A percentile compares a stretch with the other conserved stretches of the same genome.
phyloP scores from a whole-genome alignment of 2,329 filamentous ascomycete genomes.

The Aureobasidium sp. region DNA sequence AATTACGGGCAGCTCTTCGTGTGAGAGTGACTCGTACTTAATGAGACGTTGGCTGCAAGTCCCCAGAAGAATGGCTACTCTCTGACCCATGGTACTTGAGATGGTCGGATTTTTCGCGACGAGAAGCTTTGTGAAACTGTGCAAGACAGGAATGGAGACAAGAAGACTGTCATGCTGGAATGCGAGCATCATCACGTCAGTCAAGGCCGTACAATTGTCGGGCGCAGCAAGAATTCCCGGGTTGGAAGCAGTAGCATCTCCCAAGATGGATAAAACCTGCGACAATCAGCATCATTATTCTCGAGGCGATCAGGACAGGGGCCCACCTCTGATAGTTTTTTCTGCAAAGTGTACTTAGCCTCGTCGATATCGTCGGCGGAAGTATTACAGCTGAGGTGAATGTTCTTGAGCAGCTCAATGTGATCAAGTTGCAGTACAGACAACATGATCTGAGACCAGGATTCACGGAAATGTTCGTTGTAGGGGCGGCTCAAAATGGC shows the following conservation, averaged over 20 bases:
- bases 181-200: conserved; percentile 70
- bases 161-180: conserved; percentile 80
- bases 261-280: conserved; percentile 76
- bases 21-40: conserved; percentile 77
- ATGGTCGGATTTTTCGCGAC: conserved; percentile 60
- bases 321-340: conserved; percentile 83
- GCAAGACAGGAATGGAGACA: conserved; percentile 85
- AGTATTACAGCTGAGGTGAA: conserved; percentile 20
- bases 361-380: conserved; percentile 70
- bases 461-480: conserved; percentile 62
- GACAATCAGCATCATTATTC: not conserved
- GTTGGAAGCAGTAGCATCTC: conserved; percentile 74
- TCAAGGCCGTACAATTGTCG: conserved; percentile 62
- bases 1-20: conserved; percentile 71
- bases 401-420: conserved; percentile 22
- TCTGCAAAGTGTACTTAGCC: conserved; percentile 82
- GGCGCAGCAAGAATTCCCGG: conserved; percentile 53
- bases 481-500: conserved; percentile 31
- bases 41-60: conserved; percentile 76
- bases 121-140: conserved; percentile 80
- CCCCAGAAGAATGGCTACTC: conserved; percentile 70
- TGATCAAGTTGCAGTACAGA: conserved; percentile 22
- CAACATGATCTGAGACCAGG: conserved; percentile 22
- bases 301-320: not conserved
- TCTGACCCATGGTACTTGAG: conserved; percentile 49